These are phyloP conservation scores for Termitomyces sp. DNA, from an alignment of 768 basidiomycete genomes.

Conservation along the genomic window DNA sequence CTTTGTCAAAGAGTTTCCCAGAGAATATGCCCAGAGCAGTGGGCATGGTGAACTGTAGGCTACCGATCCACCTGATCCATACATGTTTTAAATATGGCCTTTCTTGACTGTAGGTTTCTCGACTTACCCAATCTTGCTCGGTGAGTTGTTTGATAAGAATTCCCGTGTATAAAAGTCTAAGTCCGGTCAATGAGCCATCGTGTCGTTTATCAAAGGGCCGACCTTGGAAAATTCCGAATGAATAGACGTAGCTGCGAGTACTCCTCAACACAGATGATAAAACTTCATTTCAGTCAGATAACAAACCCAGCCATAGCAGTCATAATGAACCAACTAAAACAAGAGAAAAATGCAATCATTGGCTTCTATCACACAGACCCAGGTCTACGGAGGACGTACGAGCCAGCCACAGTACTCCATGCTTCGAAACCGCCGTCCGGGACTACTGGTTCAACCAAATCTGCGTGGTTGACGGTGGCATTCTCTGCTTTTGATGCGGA, in stretches of 20 bases:
- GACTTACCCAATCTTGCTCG: too few relatives aligned
- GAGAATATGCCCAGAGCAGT: too few relatives aligned
- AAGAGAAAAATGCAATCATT: not conserved
- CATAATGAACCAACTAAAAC: not conserved
- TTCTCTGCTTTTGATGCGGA: not conserved
- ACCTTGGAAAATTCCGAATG: not conserved
- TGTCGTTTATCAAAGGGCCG: too few relatives aligned
- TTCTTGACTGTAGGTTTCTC: too few relatives aligned
- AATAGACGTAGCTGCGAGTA: constrained; percentile 4
- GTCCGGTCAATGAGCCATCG: too few relatives aligned
- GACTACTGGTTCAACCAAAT: not conserved
- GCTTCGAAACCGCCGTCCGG: not conserved
- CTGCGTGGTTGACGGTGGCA: not conserved
- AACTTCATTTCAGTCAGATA: not conserved
- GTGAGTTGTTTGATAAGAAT: too few relatives aligned
- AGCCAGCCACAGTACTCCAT: constrained; percentile 2
- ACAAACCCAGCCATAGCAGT: constrained; percentile 6
- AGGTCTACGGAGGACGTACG: not conserved
- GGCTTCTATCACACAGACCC: too few relatives aligned
- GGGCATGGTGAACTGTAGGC: too few relatives aligned
- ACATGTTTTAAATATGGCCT: too few relatives aligned
- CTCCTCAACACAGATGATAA: not conserved
- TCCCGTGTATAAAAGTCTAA: too few relatives aligned
- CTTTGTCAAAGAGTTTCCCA: too few relatives aligned
- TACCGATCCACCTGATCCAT: too few relatives aligned